Base-by-base conservation (phyloP, 164 flowering plant genomes). In the Stephania yunnanensis region DNA sequence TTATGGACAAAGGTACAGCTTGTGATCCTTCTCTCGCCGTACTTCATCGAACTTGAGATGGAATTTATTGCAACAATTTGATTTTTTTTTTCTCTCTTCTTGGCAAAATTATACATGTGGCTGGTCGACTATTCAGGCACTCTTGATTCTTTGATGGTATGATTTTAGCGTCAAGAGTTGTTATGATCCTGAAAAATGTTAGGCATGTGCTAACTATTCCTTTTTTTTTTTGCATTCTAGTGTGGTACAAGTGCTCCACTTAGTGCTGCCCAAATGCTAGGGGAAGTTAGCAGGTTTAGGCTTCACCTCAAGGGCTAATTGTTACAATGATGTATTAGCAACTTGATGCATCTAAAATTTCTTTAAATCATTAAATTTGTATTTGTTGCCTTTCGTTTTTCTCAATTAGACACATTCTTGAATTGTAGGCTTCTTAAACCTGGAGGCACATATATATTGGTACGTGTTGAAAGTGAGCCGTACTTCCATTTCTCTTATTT, bases 101-200 rank as follows among this genome's bases (percentile, higher is more conserved):
- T 53, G 80, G 69, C 78, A 70, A 64, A 65, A 66, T 79, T 78
- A 68, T 66, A 65, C 71, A 69, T 46, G 50, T 81, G 79, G 74
- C 44, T 69, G 73, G 44, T 79, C 68, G 22, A 48, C 76, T 17
- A 53, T 76, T 68, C 73, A 95, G 98, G 98, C 76, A 95, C 97
- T 75, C 97, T 95, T 78, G 97, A 95, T 84, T 90, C 98, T n/a
- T 83, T 95, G 84, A 91, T 95, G 98, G 98, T 95, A 88, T 76
- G 94, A 46, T 46, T 72, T 22, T 12, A 75, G 3, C 71, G 71
- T 63, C 29, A n/a, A 69, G n/a, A 69, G 46, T 48, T 81, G 10
- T 75, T 29, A 45, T 74, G 44, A 77, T 73, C 68, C 64, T 79
- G 66, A 30, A n/a, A 58, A 15, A 78, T 31, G 77, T 53, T 73